A percentile compares a stretch with the other conserved stretches of the same genome.
phyloP scores from a whole-genome alignment of 2,329 filamentous ascomycete genomes.

The Penicillium sp. region DNA sequence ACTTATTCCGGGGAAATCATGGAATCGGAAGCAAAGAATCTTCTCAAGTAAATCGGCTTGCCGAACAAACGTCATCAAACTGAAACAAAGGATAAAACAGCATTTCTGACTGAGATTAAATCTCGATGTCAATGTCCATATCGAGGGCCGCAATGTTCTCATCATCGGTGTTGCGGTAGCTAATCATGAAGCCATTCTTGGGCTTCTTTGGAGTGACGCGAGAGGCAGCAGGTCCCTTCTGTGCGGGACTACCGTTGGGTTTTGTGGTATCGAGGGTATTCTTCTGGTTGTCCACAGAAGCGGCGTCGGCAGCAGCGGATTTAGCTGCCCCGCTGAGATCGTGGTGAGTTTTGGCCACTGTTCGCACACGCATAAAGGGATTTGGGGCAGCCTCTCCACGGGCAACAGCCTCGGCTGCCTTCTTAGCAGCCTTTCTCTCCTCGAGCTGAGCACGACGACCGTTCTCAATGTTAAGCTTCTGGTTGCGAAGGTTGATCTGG shows the following conservation, averaged over 20 bases:
- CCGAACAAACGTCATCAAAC: background rate
- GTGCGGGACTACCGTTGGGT: slow-evolving; percentile 51
- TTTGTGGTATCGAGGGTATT: slow-evolving; percentile 52
- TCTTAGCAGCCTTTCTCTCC: slow-evolving; percentile 65
- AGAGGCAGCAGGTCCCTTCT: slow-evolving; percentile 46
- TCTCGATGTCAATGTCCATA: slow-evolving; percentile 87
- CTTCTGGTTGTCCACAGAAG: slow-evolving; percentile 39
- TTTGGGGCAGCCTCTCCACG: slow-evolving; percentile 60
- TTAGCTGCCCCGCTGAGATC: slow-evolving; percentile 47
- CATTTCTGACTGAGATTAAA: slow-evolving; percentile 47
- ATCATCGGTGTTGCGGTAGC: slow-evolving; percentile 77
- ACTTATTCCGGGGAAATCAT: background rate
- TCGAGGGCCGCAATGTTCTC: slow-evolving; percentile 89
- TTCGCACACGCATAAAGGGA: slow-evolving; percentile 61
- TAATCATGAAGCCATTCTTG: slow-evolving; percentile 61
- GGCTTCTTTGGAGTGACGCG: slow-evolving; percentile 34
- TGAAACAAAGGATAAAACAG: background rate
- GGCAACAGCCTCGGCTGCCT: slow-evolving; percentile 60
- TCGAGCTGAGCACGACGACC: slow-evolving; percentile 87
- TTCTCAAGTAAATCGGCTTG: background rate
- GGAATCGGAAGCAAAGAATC: background rate
- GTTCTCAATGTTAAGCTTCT: slow-evolving; percentile 78
- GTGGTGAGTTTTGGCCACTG: slow-evolving; percentile 66
- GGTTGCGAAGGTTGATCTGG: slow-evolving; percentile 78
- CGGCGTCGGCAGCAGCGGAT: slow-evolving; percentile 29